These are phyloP conservation scores for Tetracladium maxilliforme DNA, from an alignment of 2,329 filamentous ascomycete species.

Conservation along the genomic window DNA sequence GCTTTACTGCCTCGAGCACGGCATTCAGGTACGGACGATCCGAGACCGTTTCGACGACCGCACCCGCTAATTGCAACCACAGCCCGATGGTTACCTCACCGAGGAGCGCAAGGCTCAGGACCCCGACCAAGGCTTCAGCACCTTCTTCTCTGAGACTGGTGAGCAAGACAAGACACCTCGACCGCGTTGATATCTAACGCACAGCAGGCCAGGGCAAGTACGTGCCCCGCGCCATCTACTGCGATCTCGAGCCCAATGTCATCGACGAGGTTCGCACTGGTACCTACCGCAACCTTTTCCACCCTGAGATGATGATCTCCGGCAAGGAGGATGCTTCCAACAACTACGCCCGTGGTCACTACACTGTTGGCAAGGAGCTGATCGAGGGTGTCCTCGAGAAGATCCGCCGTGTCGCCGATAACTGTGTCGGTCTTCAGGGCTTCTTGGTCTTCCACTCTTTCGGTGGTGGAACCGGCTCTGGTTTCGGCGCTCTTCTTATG, in stretches of 20 bases:
- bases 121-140: slow-evolving; percentile 96
- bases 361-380: slow-evolving; percentile 98
- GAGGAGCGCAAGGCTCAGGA: slow-evolving; percentile 92
- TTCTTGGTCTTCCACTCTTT: slow-evolving; percentile 99
- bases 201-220: slow-evolving; percentile 87
- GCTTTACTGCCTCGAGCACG: slow-evolving; percentile 99
- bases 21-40: slow-evolving; percentile 69
- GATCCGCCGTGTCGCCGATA: slow-evolving; percentile 92
- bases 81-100: slow-evolving; percentile 98
- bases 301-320: slow-evolving; percentile 99
- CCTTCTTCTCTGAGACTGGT: slow-evolving; percentile 99
- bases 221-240: slow-evolving; percentile 97
- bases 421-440: slow-evolving; percentile 94
- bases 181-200: slow-evolving; percentile 3
- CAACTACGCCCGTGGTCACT: slow-evolving; percentile 99
- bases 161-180: slow-evolving; percentile 18
- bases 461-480: slow-evolving; percentile 95
- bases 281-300: slow-evolving; percentile 90
- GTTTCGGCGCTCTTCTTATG: slow-evolving; percentile 96
- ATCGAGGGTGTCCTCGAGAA: slow-evolving; percentile 97
- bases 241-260: slow-evolving; percentile 98
- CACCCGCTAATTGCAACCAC: slow-evolving; percentile 11
- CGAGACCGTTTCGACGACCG: not conserved
- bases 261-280: slow-evolving; percentile 98
- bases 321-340: slow-evolving; percentile 99